A percentile compares a stretch with the other conserved stretches of the same genome.
Conservation (phyloP, 2,329 filamentous ascomycete species). For the Biscogniauxia mediterranea region DNA sequence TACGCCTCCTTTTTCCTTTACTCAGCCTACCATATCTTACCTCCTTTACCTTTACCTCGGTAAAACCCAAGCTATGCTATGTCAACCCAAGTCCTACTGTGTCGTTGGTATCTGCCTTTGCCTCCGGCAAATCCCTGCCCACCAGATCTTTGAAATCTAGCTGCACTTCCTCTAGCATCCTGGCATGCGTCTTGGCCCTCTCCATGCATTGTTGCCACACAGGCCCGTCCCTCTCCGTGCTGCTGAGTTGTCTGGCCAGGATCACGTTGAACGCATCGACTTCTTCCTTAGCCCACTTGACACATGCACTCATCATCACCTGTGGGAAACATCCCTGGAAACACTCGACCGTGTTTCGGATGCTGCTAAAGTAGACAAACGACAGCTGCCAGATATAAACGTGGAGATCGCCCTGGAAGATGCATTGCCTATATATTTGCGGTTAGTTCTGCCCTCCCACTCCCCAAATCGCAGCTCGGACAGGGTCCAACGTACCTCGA, state of each 20-base stretch:
- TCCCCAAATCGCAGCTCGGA: conserved; percentile 11
- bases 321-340: conserved; percentile 86
- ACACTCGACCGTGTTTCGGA: conserved; percentile 87
- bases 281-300: conserved; percentile 97
- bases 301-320: conserved; percentile 86
- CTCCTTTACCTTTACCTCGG: conserved; percentile 14
- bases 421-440: conserved; percentile 66
- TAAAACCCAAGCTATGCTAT: conserved; percentile 16
- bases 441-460: conserved; percentile 23
- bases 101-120: conserved; percentile 22
- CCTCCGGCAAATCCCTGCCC: conserved; percentile 51
- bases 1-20: not conserved
- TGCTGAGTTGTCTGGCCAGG: conserved; percentile 80
- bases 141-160: conserved; percentile 86
- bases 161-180: conserved; percentile 78
- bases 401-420: conserved; percentile 90
- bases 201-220: conserved; percentile 83
- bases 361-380: conserved; percentile 92
- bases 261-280: conserved; percentile 87
- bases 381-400: conserved; percentile 94
- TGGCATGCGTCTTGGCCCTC: conserved; percentile 75
- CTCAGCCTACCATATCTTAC: not conserved
- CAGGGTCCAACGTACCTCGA: conserved; percentile 60
- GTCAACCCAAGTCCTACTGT: conserved; percentile 44
- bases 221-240: conserved; percentile 71